A percentile compares a stretch with the other conserved stretches of the same genome.
These are phyloP conservation scores for Sclerotinia subarctica DNA, from an alignment of 2,329 filamentous ascomycete genomes.

Conservation along the genomic window DNA sequence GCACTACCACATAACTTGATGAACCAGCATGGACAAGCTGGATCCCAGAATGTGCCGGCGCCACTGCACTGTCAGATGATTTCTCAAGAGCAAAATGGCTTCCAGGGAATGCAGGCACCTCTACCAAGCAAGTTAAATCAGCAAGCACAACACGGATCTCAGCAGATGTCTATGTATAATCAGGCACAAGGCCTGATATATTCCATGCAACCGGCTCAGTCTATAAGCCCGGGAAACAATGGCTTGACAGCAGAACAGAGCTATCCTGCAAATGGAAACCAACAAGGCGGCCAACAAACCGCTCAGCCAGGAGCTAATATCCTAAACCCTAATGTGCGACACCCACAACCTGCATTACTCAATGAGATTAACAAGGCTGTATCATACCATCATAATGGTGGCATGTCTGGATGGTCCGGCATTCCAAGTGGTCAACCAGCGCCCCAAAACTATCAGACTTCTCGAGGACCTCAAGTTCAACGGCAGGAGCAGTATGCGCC, in stretches of 20 bases:
- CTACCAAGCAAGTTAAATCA: not conserved
- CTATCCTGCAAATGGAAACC: too few relatives aligned
- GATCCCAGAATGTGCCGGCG: accelerated
- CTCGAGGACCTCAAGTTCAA: too few relatives aligned
- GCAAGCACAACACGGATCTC: not conserved
- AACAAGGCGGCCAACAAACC: not conserved
- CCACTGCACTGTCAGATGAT: not conserved
- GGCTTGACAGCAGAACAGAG: not conserved
- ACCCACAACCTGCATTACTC: not conserved
- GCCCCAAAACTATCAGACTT: not conserved
- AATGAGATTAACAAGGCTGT: too few relatives aligned
- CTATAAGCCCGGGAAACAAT: not conserved
- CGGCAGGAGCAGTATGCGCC: too few relatives aligned
- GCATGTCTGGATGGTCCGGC: not conserved
- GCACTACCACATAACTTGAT: too few relatives aligned
- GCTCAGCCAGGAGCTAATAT: not conserved
- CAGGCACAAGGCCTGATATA: not conserved
- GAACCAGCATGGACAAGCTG: not conserved
- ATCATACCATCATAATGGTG: too few relatives aligned
- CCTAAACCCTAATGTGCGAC: not conserved
- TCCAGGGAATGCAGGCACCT: not conserved
- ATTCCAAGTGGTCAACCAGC: not conserved
- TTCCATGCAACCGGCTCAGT: not conserved
- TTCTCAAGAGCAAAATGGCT: not conserved
- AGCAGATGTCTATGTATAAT: not conserved